A percentile compares a stretch with the other conserved stretches of the same genome.
phyloP scores from a whole-genome alignment of 116 monocot species.

The Papilionanthe hybrid region DNA sequence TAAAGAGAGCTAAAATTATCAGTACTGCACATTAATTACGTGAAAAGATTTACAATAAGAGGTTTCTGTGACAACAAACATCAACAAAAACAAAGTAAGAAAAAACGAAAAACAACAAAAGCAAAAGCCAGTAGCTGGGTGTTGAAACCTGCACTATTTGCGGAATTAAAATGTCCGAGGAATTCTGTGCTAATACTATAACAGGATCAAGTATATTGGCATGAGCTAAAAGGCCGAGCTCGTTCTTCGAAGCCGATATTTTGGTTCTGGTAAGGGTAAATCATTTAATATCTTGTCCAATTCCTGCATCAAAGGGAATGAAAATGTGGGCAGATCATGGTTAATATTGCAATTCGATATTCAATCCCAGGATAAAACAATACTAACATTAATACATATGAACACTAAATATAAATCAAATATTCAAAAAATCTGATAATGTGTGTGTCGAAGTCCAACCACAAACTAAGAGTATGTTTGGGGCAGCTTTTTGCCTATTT shows the following conservation, averaged over 20 bases:
- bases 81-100: neutral
- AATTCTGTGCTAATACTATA: neutral
- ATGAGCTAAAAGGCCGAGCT: conserved; percentile 56
- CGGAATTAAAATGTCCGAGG: neutral
- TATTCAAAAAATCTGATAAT: too few relatives aligned
- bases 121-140: conserved; percentile 2
- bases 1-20: neutral
- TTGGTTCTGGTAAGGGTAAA: conserved; percentile 43
- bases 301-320: conserved; percentile 33
- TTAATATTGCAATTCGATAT: neutral
- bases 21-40: neutral
- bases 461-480: too few relatives aligned
- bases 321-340: too few relatives aligned
- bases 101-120: neutral
- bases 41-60: conserved; percentile 2
- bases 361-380: neutral
- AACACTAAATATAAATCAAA: too few relatives aligned
- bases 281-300: conserved; percentile 48
- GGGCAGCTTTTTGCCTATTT: too few relatives aligned
- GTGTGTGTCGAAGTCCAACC: too few relatives aligned
- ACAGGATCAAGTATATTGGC: conserved; percentile 7
- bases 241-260: conserved; percentile 64
- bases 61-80: neutral
- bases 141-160: neutral
- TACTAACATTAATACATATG: neutral